These are phyloP conservation scores for Trichoderma virens DNA, from an alignment of 495 filamentous ascomycete genomes.

Conservation along the genomic window DNA sequence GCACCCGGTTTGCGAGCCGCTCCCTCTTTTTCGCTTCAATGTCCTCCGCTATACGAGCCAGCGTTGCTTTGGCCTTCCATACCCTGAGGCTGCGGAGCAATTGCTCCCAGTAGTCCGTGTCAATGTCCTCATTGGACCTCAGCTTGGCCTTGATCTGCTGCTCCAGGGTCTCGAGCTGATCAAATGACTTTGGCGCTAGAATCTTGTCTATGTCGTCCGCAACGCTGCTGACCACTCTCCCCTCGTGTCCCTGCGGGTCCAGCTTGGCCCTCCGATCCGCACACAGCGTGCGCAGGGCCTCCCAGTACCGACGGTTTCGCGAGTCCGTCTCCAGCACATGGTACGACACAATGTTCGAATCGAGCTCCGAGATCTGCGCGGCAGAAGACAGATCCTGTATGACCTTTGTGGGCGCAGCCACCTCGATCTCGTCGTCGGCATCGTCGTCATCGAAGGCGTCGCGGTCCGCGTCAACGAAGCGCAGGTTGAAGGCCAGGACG, in stretches of 20 bases:
- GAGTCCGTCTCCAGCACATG: conserved; percentile 67
- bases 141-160: conserved; percentile 77
- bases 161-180: conserved; percentile 78
- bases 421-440: conserved; percentile 58
- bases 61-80: conserved; percentile 84
- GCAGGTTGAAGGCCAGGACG: conserved; percentile 85
- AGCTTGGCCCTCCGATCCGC: conserved; percentile 64
- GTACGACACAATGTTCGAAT: conserved; percentile 83
- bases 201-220: conserved; percentile 82
- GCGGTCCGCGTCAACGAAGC: conserved; percentile 77
- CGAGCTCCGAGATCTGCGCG: conserved; percentile 65
- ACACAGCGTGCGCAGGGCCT: conserved; percentile 80
- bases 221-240: conserved; percentile 71
- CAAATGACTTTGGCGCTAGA: conserved; percentile 75
- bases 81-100: conserved; percentile 75
- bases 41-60: conserved; percentile 71
- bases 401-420: conserved; percentile 76
- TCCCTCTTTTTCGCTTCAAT: conserved; percentile 66
- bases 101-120: conserved; percentile 97
- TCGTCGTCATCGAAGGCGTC: conserved; percentile 77
- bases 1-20: conserved; percentile 65
- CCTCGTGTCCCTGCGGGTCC: conserved; percentile 52
- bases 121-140: conserved; percentile 81
- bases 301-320: conserved; percentile 84
- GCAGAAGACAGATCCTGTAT: conserved; percentile 63